A percentile compares a stretch with the other conserved stretches of the same genome.
Evolutionary conservation across 305 asterid species (phyloP).

Genomic region (Fraxinus floribunda): DNA sequence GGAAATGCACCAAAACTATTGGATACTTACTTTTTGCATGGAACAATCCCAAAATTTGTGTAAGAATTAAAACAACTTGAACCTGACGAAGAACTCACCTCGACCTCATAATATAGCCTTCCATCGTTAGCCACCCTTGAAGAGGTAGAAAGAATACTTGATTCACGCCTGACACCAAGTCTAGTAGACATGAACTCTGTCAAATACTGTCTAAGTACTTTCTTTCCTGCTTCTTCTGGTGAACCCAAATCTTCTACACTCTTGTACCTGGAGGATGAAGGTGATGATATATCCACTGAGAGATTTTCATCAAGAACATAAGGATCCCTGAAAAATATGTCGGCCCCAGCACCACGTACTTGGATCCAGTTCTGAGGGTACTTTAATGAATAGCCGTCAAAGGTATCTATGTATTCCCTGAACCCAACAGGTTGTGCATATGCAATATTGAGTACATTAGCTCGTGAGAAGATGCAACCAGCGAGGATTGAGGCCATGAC

Average conservation of each 20-base stretch:
- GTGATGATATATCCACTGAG: slow-evolving; percentile 81
- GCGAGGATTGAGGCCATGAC: slow-evolving; percentile 59
- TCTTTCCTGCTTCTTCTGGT: slow-evolving; percentile 88
- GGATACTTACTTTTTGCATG: no score
- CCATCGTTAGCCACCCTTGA: slow-evolving; percentile 88
- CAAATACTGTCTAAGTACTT: slow-evolving; percentile 66
- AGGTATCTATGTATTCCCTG: slow-evolving; percentile 72
- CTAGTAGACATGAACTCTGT: slow-evolving; percentile 97
- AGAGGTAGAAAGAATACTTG: slow-evolving; percentile 67
- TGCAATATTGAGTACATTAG: slow-evolving; percentile 33
- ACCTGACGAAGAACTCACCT: slow-evolving; percentile 47
- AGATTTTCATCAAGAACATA: slow-evolving; percentile 85
- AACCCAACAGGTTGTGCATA: slow-evolving; percentile 57
- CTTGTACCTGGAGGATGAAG: slow-evolving; percentile 79
- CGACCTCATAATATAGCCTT: slow-evolving; percentile 68
- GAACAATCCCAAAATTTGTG: no score
- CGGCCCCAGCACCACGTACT: slow-evolving; percentile 97
- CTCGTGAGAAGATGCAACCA: slow-evolving; percentile 48
- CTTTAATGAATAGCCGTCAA: slow-evolving; percentile 79
- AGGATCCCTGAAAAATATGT: slow-evolving; percentile 92
- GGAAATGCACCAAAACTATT: neutral
- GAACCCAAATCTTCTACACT: slow-evolving; percentile 87
- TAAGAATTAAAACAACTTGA: neutral
- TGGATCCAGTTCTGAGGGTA: slow-evolving; percentile 92
- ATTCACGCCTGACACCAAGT: slow-evolving; percentile 88